A percentile compares a stretch with the other conserved stretches of the same genome.
phyloP scores from a whole-genome alignment of 2,329 filamentous ascomycete genomes.

The Graphilbum fragrans region DNA sequence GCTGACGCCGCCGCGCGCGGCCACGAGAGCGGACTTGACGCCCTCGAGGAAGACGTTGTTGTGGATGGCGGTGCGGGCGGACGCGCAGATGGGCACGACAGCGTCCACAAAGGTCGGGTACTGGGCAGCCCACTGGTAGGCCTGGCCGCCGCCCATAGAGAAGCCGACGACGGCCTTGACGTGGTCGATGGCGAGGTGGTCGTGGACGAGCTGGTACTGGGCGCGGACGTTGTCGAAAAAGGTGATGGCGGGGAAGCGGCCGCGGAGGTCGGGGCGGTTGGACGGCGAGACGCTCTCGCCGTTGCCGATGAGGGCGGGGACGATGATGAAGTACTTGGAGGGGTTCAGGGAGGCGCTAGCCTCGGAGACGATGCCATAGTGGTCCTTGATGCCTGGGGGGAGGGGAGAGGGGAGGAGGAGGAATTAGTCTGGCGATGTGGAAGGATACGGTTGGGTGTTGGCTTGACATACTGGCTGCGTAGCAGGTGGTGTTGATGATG shows the following conservation, averaged over 20 bases:
- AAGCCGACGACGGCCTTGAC: constrained; percentile 37
- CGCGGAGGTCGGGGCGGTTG: constrained; percentile 18
- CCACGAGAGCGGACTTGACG: constrained; percentile 32
- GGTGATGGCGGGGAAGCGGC: constrained; percentile 30
- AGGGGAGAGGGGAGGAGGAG: not conserved
- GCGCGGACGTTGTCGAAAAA: constrained; percentile 38
- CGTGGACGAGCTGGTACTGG: constrained; percentile 29
- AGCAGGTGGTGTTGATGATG: constrained; percentile 6
- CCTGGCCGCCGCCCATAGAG: constrained; percentile 42
- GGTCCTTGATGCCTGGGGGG: not conserved
- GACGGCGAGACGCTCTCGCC: constrained; percentile 41
- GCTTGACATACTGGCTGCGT: not conserved
- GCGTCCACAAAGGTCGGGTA: constrained; percentile 35
- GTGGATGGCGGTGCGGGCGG: constrained; percentile 34
- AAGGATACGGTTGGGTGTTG: too few relatives aligned
- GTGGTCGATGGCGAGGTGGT: constrained; percentile 25
- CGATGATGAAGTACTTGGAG: constrained; percentile 31
- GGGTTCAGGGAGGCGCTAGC: not conserved
- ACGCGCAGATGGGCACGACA: constrained; percentile 35
- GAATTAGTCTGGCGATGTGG: not conserved
- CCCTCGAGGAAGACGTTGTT: constrained; percentile 44
- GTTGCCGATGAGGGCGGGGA: constrained; percentile 38
- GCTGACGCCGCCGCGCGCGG: constrained; percentile 36
- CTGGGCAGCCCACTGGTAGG: constrained; percentile 37
- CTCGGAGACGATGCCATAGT: not conserved